A percentile compares a stretch with the other conserved stretches of the same genome.
Evolutionary conservation across 345 rosid genomes (phyloP).

Genomic region (Psidium friedrichsthalianum): DNA sequence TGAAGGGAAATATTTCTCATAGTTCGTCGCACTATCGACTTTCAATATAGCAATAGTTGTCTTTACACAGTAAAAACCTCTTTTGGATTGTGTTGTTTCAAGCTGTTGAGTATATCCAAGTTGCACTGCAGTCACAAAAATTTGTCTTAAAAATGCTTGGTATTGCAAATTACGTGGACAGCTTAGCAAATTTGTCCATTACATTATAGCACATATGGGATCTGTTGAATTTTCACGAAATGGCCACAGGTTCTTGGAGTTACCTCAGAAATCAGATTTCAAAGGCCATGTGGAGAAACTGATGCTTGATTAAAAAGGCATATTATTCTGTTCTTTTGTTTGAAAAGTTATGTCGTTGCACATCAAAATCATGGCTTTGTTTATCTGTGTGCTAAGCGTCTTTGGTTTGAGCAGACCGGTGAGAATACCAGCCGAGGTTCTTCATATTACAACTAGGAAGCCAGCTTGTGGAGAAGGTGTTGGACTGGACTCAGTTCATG

Average conservation of each 20-base stretch:
- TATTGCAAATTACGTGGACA: not conserved
- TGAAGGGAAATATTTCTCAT: too few species aligned
- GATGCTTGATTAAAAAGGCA: not conserved
- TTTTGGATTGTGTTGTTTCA: not conserved
- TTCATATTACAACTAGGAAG: conserved; percentile 12
- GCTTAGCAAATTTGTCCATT: not conserved
- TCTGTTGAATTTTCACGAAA: not conserved
- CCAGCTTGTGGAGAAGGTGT: conserved; percentile 16
- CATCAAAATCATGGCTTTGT: not conserved
- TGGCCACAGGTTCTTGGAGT: not conserved
- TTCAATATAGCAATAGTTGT: too few species aligned
- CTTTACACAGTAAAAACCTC: too few species aligned
- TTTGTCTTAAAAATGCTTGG: not conserved
- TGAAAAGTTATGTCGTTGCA: not conserved
- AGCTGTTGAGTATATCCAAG: not conserved
- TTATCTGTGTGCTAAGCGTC: conserved; percentile 4
- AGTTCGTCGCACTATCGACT: too few species aligned
- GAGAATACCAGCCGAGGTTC: conserved; percentile 13
- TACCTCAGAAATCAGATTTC: not conserved
- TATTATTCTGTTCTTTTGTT: not conserved
- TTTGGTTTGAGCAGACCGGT: conserved; percentile 8
- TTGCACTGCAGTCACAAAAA: not conserved
- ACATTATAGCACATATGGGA: not conserved
- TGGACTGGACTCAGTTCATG: not conserved
- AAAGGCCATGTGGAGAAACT: not conserved